Conservation (phyloP, 805 yeast species). For the Wickerhamomyces ciferrii region DNA sequence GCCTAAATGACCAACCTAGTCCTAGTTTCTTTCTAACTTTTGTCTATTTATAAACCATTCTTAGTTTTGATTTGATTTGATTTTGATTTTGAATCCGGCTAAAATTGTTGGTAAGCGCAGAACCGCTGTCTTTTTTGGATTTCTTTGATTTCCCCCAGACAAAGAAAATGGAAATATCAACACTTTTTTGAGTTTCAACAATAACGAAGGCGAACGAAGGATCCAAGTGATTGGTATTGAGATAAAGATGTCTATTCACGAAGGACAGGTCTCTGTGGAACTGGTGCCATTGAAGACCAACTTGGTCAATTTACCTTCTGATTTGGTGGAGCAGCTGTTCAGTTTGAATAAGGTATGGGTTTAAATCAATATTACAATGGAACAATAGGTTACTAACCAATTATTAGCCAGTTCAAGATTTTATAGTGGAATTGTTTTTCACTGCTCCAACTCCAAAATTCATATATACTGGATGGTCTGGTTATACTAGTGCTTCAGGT, state of each 20-base stretch:
- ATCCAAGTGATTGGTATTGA: too few relatives aligned
- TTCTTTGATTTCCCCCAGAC: not conserved
- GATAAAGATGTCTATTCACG: not conserved
- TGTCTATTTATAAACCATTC: too few relatives aligned
- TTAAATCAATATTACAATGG: not conserved
- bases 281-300: conserved; percentile 37
- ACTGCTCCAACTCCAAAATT: conserved; percentile 11
- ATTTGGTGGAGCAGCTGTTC: conserved; percentile 38
- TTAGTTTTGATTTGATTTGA: not conserved
- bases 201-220: too few relatives aligned
- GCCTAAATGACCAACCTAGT: too few relatives aligned
- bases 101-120: not conserved
- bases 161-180: too few relatives aligned
- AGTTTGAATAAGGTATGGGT: conserved; percentile 39
- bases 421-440: conserved; percentile 42
- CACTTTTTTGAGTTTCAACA: too few relatives aligned
- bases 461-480: conserved; percentile 62
- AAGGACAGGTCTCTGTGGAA: conserved; percentile 24
- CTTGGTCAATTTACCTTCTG: conserved; percentile 50
- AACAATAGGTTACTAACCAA: conserved; percentile 13
- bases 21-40: too few relatives aligned
- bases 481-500: conserved; percentile 35
- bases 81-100: not conserved
- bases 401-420: conserved; percentile 41
- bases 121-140: too few relatives aligned